Evolutionary conservation across 2,329 filamentous ascomycete genomes (phyloP).

Genomic region (Aspergillus luchuensis): DNA sequence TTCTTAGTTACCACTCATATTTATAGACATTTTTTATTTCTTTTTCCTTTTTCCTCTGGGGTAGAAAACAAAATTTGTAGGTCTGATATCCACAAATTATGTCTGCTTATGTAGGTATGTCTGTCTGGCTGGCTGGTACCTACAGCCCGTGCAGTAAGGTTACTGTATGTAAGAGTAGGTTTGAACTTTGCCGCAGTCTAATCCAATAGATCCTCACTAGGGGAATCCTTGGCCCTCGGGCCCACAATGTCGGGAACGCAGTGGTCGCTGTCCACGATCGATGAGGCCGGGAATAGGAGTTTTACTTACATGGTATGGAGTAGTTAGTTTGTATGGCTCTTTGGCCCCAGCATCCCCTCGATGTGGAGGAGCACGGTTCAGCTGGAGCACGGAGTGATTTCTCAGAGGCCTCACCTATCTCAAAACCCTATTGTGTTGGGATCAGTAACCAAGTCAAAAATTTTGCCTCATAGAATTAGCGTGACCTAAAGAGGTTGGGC

Average conservation of each 20-base stretch:
- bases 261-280: not conserved
- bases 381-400: not conserved
- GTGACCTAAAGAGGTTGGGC: not conserved
- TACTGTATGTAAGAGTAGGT: not conserved
- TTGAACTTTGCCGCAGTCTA: not conserved
- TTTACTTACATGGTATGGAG: too few relatives aligned
- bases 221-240: not conserved
- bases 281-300: not conserved
- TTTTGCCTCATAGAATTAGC: not conserved
- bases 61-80: too few relatives aligned
- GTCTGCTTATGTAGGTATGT: not conserved
- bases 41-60: not conserved
- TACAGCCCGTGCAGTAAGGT: not conserved
- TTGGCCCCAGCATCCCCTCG: not conserved
- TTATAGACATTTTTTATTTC: too few relatives aligned
- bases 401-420: not conserved
- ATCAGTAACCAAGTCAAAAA: not conserved
- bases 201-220: constrained; percentile 1
- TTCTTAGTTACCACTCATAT: too few relatives aligned
- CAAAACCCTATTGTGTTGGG: not conserved
- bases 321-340: not conserved
- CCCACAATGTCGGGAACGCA: not conserved
- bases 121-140: not conserved
- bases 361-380: not conserved
- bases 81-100: not conserved